Base-by-base conservation (phyloP, 768 basidiomycete genomes). In the Holtermannia corniformis region DNA sequence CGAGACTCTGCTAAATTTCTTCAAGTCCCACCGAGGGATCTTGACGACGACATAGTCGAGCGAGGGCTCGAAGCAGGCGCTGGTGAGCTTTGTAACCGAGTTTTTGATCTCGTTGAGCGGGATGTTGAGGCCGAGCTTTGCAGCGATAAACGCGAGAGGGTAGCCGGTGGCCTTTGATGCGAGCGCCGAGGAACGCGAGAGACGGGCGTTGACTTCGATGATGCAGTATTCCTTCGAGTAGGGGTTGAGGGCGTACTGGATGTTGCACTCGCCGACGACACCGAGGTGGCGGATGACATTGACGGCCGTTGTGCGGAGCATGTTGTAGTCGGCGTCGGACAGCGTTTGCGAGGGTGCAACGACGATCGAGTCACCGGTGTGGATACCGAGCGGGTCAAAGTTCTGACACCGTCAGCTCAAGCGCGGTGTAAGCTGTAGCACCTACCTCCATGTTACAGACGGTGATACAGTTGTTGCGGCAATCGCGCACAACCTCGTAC, bases 401-500 rank as follows among this genome's bases (percentile, higher is more conserved):
- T 99, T 99, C 93, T 97, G 62, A 23, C 1, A 4, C 41, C 3
- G 44, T 20, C 24, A 52, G 45, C 11, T 27, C 51, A 27, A 19
- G n/a, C 37, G 44, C 32, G 26, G 37, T 25, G 52, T 27, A 5
- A 20, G 13, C 51, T 3, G 23, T 25, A 23, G n/a, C 10, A 70
- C 85, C 52, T 45, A 91, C 92, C 87, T 99, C 93, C 93, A 99
- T 99, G 77, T 99, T 99, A 76, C 93, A 99, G 58, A 97, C 93
- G 0, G 92, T 93, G 75, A 97, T 97, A 70, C 93, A 97, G 71
- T 99, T 99, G 70, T 97, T 88, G 57, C 87, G 79, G 76, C 91
- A 96, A 74, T 99, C 93, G 54, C 93, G 80, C 11, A 97, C 93
- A 47, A 99, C 93, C 70, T 99, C 93, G 63, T 99, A 99, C 76